These are phyloP conservation scores for Spathaspora passalidarum DNA, from an alignment of 805 yeast genomes.

Conservation along the genomic window DNA sequence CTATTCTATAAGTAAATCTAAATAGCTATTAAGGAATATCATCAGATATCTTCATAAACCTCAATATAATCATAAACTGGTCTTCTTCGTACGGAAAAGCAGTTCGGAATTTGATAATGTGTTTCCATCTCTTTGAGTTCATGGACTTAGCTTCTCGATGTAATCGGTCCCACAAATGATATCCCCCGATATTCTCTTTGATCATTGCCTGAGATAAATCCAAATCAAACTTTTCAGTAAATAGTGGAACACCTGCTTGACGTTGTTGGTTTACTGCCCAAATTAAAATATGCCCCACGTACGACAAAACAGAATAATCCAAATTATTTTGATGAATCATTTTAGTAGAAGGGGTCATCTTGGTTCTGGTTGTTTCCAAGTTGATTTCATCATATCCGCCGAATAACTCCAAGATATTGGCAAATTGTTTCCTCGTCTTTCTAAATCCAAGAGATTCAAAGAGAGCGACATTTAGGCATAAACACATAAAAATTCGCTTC, in stretches of 20 bases:
- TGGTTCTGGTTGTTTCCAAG: slow-evolving; percentile 29
- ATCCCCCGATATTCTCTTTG: slow-evolving; percentile 31
- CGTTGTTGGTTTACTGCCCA: slow-evolving; percentile 33
- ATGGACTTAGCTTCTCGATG: slow-evolving; percentile 27
- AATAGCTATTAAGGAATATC: slow-evolving; percentile 2
- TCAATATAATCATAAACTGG: slow-evolving; percentile 35
- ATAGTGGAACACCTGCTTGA: slow-evolving; percentile 8
- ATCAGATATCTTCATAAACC: slow-evolving; percentile 30
- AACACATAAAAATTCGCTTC: slow-evolving; percentile 21
- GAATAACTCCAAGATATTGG: slow-evolving; percentile 26
- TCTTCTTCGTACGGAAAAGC: slow-evolving; percentile 36
- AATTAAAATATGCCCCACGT: slow-evolving; percentile 35
- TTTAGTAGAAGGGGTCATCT: slow-evolving; percentile 32
- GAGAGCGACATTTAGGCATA: slow-evolving; percentile 35
- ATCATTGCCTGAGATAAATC: slow-evolving; percentile 12
- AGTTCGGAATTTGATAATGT: slow-evolving; percentile 34
- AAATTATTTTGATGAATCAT: slow-evolving; percentile 32
- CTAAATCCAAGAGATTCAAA: slow-evolving; percentile 34
- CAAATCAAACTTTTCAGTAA: slow-evolving; percentile 18
- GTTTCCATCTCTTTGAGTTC: slow-evolving; percentile 42
- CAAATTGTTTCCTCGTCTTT: slow-evolving; percentile 20
- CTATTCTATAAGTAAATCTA: too few relatives aligned
- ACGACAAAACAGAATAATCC: slow-evolving; percentile 36
- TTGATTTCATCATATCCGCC: slow-evolving; percentile 29
- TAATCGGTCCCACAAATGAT: slow-evolving; percentile 39